Conservation (phyloP, 1,284 basidiomycete genomes). For the Cryptococcus jaspeensis region DNA sequence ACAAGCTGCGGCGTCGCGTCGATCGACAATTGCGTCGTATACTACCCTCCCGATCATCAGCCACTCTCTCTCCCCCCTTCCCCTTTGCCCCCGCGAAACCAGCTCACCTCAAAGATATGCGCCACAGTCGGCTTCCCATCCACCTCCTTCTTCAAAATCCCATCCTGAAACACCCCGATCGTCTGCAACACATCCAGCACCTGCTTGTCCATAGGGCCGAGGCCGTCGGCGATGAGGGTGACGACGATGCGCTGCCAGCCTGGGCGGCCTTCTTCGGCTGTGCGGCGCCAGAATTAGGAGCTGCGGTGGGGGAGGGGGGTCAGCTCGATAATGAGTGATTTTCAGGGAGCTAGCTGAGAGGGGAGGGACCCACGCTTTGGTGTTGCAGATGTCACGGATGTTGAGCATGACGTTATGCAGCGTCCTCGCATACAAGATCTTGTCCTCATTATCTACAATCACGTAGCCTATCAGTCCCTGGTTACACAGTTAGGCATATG, state of each 20-base stretch:
- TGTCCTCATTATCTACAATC: conserved; percentile 67
- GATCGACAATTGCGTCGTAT: conserved; percentile 87
- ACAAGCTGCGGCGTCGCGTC: conserved; percentile 85
- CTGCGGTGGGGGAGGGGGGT: too few relatives aligned
- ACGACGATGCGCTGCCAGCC: conserved; percentile 93
- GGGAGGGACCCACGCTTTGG: conserved; percentile 59
- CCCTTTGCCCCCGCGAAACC: too few relatives aligned
- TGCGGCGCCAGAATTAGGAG: conserved; percentile 86
- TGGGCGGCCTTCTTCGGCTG: conserved; percentile 80
- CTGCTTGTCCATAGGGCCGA: conserved; percentile 94
- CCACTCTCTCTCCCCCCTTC: not conserved
- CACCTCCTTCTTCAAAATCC: conserved; percentile 87
- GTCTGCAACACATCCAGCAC: conserved; percentile 85
- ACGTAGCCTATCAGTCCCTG: conserved; percentile 1
- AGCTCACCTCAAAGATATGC: conserved; percentile 78
- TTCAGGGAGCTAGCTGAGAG: not conserved
- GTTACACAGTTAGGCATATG: not conserved
- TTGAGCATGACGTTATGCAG: conserved; percentile 96
- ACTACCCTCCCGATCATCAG: conserved; percentile 56
- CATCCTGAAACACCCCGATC: conserved; percentile 86
- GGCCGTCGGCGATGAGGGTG: conserved; percentile 85
- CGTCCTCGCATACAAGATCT: conserved; percentile 87
- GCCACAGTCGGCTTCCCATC: conserved; percentile 91
- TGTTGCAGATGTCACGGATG: conserved; percentile 97
- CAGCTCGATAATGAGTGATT: not conserved